These are phyloP conservation scores for Talaromyces wortmannii DNA, from an alignment of 495 filamentous ascomycete genomes.

Conservation along the genomic window DNA sequence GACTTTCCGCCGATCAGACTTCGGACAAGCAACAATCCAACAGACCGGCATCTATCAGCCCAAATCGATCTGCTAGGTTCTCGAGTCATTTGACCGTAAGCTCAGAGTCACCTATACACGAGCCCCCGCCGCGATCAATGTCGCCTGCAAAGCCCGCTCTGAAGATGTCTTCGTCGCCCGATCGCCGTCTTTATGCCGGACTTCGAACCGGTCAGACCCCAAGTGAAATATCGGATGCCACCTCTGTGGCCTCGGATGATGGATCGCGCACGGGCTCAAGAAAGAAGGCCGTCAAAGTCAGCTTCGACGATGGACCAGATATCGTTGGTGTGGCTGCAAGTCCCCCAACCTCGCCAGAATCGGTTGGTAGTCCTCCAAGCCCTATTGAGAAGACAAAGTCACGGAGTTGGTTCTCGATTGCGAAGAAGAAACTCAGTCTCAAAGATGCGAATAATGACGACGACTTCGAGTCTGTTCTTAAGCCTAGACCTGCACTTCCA, in stretches of 20 bases:
- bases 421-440: slow-evolving; percentile 33
- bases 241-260: slow-evolving; percentile 56
- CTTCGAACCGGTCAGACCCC: slow-evolving; percentile 27
- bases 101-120: slow-evolving; percentile 48
- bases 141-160: slow-evolving; percentile 85
- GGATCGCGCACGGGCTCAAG: slow-evolving; percentile 35
- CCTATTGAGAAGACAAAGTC: slow-evolving; percentile 34
- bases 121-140: slow-evolving; percentile 70
- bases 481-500: slow-evolving; percentile 68
- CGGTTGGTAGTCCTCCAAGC: slow-evolving; percentile 39
- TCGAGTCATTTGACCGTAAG: slow-evolving; percentile 48
- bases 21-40: neutral
- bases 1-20: neutral
- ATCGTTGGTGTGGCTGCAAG: slow-evolving; percentile 54
- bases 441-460: slow-evolving; percentile 35
- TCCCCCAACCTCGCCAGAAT: slow-evolving; percentile 40
- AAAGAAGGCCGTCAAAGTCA: slow-evolving; percentile 71
- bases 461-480: slow-evolving; percentile 59
- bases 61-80: slow-evolving; percentile 68
- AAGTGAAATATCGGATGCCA: slow-evolving; percentile 55
- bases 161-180: slow-evolving; percentile 58
- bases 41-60: slow-evolving; percentile 46
- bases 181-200: slow-evolving; percentile 15
- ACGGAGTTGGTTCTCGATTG: slow-evolving; percentile 49
- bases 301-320: slow-evolving; percentile 72